phyloP scores from a whole-genome alignment of 495 filamentous ascomycete genomes.

The Penicillium odoratum region DNA sequence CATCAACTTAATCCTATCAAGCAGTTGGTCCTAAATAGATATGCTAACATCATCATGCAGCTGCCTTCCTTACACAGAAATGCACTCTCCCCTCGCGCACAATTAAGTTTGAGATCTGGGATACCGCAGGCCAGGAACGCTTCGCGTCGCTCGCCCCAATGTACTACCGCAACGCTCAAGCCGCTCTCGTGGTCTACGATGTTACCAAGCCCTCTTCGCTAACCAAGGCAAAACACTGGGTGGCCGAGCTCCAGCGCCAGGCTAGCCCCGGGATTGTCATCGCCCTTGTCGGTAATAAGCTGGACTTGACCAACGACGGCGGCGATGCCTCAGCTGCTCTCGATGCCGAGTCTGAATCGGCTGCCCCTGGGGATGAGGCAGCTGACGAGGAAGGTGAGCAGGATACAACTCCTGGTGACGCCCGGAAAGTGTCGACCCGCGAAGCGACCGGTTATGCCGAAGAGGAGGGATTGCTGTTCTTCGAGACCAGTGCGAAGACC shows the following conservation, averaged over 20 bases:
- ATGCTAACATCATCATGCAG: constrained; percentile 52
- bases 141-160: constrained; percentile 96
- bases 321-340: constrained; percentile 37
- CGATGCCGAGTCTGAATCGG: constrained; percentile 28
- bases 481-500: constrained; percentile 97
- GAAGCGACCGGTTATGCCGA: constrained; percentile 94
- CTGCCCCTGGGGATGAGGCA: constrained; percentile 35
- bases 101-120: constrained; percentile 99
- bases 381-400: constrained; percentile 53
- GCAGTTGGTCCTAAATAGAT: not conserved
- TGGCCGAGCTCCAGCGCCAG: constrained; percentile 95
- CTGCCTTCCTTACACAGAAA: constrained; percentile 98
- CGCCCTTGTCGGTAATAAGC: constrained; percentile 95
- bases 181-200: constrained; percentile 98
- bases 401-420: constrained; percentile 68
- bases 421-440: constrained; percentile 78
- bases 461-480: constrained; percentile 90
- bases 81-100: constrained; percentile 92
- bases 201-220: constrained; percentile 95
- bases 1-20: not conserved
- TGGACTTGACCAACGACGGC: constrained; percentile 73
- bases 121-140: constrained; percentile 97
- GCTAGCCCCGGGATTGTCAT: constrained; percentile 98
- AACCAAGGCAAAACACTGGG: constrained; percentile 97
- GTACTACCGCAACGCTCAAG: constrained; percentile 99